Conservation (phyloP, 1,284 basidiomycete genomes). For the Anthracocystis setariae region DNA sequence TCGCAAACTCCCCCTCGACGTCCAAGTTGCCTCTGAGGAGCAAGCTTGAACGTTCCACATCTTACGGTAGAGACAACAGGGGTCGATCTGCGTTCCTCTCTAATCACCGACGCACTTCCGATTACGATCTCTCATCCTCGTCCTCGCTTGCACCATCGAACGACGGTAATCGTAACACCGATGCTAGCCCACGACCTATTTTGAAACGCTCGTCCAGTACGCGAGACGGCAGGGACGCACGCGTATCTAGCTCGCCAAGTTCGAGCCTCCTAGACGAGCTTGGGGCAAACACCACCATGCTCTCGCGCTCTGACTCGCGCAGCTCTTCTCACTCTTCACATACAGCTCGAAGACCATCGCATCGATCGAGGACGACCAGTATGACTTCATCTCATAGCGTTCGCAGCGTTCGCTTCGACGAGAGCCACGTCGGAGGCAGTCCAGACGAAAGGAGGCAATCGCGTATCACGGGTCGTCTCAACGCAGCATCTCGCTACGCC, state of each 20-base stretch:
- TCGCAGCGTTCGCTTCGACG: conserved; percentile 44
- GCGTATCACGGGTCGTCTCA: conserved; percentile 15
- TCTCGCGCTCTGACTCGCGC: conserved; percentile 41
- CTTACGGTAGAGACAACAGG: conserved; percentile 2
- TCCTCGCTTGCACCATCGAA: conserved; percentile 2
- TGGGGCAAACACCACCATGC: conserved; percentile 28
- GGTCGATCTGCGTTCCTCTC: conserved; percentile 17
- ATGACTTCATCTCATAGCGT: conserved; percentile 34
- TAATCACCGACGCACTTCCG: conserved; percentile 24
- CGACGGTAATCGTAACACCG: conserved; percentile 12
- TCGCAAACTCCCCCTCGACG: conserved; percentile 4
- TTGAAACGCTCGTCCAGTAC: conserved; percentile 38
- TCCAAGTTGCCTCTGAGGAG: conserved; percentile 10
- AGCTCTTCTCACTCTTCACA: conserved; percentile 42
- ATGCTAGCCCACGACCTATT: conserved; percentile 36
- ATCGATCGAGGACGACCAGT: conserved; percentile 36
- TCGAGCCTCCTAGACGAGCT: conserved; percentile 25
- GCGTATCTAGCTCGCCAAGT: conserved; percentile 18
- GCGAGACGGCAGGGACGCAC: conserved; percentile 24
- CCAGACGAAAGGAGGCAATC: conserved; percentile 15
- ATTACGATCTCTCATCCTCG: conserved; percentile 21
- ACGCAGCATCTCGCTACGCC: conserved; percentile 26
- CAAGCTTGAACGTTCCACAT: neutral
- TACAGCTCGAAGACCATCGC: conserved; percentile 34
- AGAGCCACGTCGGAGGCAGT: conserved; percentile 15